Base-by-base conservation (phyloP, 768 basidiomycete species). In the Phanerochaete sordida region DNA sequence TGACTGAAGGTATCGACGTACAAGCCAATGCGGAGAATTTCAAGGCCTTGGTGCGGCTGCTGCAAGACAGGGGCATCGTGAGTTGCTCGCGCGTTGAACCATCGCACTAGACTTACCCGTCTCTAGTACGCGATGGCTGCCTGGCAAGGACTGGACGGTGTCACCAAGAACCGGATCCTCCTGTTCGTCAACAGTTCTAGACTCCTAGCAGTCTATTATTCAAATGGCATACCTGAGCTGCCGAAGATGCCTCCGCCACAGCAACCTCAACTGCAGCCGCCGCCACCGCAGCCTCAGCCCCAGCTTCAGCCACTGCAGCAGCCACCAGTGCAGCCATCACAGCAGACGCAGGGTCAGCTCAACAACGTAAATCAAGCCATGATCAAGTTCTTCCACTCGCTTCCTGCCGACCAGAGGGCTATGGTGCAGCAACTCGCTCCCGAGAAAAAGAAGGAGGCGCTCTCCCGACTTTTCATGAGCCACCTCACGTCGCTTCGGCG, bases 121-220 rank as follows among this genome's bases (percentile, higher is more conserved):
- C 3, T 26, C 39, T 59, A 85, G 84, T 86, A 76, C 54, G 83
- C 82, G 19, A 71, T 78, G 23, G 75, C 78, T 6, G 75, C 78
- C n/a, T 86, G 85, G 83, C 71, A 69, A 19, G 69, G 75, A 11
- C 77, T 79, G 1, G 72, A 69, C 13, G 82, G 81, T 0, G 66
- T 61, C 23, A 70, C 73, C n/a, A 76, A 77, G 28, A 75, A 75
- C 26, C 81, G 80, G 46, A 73, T 81, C 1, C 67, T 87, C 12
- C 68, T 87, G 23, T 82, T 87, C 60, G 69, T 80, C 1, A 57
- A 75, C 19, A 62, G 64, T 15, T 56, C 61, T 7, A 63, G 62
- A 23, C 70, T 85, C n/a, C 69, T 70, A 2, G 84, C 79, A 23
- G 79, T 78, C 0, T 75, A 82, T 61, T 88, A 86, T 69, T 77